Base-by-base conservation (phyloP, 352 stramenopile genomes). In the Blastocystis sp. region DNA sequence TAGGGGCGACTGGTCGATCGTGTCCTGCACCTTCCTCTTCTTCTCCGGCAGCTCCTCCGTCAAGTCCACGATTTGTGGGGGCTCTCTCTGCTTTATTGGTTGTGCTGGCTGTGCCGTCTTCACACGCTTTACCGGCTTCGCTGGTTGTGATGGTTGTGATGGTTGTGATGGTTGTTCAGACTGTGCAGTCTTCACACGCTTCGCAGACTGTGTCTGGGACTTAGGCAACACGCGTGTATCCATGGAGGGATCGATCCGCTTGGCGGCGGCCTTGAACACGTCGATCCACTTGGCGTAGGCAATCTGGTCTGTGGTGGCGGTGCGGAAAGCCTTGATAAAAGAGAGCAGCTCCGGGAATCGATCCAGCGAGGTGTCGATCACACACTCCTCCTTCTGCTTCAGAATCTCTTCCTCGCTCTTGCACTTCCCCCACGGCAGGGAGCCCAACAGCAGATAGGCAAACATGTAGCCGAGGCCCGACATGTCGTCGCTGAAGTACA, bases 401-500 rank as follows among this genome's bases (percentile, higher is more conserved):
- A 66, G n/a, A 21, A 81, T 64, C 11, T 62, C 70, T 28, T 81
- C 70, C 10, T 43, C 52, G 43, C 70, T 81, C 48, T 64, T 81
- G n/a, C 48, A 62, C 40, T n/a, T 41, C 48, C 45, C 56, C 70
- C 70, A 81, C 28, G 70, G 70, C 28, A 81, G 43, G 5, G 17
- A n/a, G 2, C 70, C 70, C 17, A 81, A 52, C 45, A 81, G 3
- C 41, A 81, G 52, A 19, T 19, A 38, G 38, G 48, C 17, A 48
- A 81, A 23, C 34, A 81, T 62, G 59, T 81, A 81, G 17, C 70
- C 53, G 34, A 81, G 23, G 45, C 43, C 70, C 10, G 70, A 62
- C n/a, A 81, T 43, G 45, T 81, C 70, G 61, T 81, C 70, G 59
- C 40, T 64, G 59, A 81, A 81, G 59, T 52, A 62, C 70, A 81